These are phyloP conservation scores for Spiraea crenata DNA, from an alignment of 331 rosid species.

Conservation along the genomic window DNA sequence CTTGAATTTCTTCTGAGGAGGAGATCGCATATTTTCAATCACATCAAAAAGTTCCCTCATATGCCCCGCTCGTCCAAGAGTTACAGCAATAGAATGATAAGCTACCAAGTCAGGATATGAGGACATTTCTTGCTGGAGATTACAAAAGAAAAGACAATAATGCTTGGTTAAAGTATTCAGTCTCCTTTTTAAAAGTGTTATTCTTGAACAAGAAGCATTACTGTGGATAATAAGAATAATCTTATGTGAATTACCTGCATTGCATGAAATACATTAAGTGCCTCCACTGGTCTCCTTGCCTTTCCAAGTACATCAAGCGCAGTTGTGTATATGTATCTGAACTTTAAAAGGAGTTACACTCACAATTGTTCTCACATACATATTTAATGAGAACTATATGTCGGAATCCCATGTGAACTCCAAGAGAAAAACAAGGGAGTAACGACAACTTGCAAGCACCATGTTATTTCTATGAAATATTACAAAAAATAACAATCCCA, in stretches of 20 bases:
- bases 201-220: constrained; percentile 18
- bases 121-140: constrained; percentile 80
- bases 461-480: background rate
- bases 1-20: constrained; percentile 77
- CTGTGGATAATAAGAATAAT: background rate
- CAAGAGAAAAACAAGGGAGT: background rate
- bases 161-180: background rate
- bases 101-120: constrained; percentile 92
- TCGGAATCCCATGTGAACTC: too few relatives aligned
- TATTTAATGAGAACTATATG: background rate
- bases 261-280: constrained; percentile 67
- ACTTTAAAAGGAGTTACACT: constrained; percentile 9
- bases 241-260: constrained; percentile 63
- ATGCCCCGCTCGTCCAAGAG: constrained; percentile 95
- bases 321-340: constrained; percentile 75
- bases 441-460: background rate
- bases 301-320: constrained; percentile 91
- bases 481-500: background rate
- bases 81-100: constrained; percentile 80
- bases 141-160: constrained; percentile 21
- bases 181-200: constrained; percentile 5
- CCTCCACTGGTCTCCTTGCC: constrained; percentile 91
- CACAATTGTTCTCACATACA: background rate
- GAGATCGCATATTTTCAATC: constrained; percentile 79
- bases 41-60: constrained; percentile 91